These are phyloP conservation scores for Zygosaccharomyces rouxii DNA, from an alignment of 805 yeast species.

Conservation along the genomic window DNA sequence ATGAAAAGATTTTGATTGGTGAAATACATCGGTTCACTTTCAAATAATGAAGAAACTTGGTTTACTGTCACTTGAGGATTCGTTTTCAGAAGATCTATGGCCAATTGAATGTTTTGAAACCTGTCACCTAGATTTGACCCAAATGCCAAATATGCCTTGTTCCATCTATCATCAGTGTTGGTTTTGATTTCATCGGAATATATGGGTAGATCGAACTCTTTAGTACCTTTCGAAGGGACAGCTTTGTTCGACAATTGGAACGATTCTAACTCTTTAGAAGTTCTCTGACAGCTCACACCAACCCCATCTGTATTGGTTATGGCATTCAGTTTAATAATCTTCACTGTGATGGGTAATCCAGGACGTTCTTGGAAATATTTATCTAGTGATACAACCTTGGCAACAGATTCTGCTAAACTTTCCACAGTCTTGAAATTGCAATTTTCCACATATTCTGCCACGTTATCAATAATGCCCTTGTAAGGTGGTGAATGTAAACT, in stretches of 20 bases:
- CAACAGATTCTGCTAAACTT: conserved; percentile 74
- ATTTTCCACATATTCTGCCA: conserved; percentile 61
- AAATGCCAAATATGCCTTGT: conserved; percentile 69
- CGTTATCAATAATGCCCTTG: conserved; percentile 45
- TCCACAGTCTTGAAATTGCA: conserved; percentile 89
- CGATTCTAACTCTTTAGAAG: conserved; percentile 37
- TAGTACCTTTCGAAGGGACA: conserved; percentile 10
- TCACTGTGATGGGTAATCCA: conserved; percentile 42
- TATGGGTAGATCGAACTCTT: conserved; percentile 37
- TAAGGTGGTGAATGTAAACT: conserved; percentile 14
- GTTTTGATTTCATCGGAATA: conserved; percentile 8
- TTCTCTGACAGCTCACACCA: conserved; percentile 69
- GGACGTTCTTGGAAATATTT: conserved; percentile 39
- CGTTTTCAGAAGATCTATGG: conserved; percentile 43
- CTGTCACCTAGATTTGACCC: conserved; percentile 85
- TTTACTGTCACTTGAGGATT: conserved; percentile 44
- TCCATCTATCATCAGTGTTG: conserved; percentile 10
- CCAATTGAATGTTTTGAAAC: conserved; percentile 51
- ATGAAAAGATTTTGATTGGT: conserved; percentile 73
- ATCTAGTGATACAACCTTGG: conserved; percentile 49
- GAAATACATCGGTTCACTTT: conserved; percentile 90
- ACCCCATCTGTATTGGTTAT: conserved; percentile 83
- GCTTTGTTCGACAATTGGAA: neutral
- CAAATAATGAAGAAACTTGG: conserved; percentile 72
- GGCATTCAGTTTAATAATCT: conserved; percentile 84